Evolutionary conservation across 495 filamentous ascomycete genomes (phyloP), one percentile per base, ranked within the genome.

Genomic region (Hyaloscypha hepaticicola): DNA sequence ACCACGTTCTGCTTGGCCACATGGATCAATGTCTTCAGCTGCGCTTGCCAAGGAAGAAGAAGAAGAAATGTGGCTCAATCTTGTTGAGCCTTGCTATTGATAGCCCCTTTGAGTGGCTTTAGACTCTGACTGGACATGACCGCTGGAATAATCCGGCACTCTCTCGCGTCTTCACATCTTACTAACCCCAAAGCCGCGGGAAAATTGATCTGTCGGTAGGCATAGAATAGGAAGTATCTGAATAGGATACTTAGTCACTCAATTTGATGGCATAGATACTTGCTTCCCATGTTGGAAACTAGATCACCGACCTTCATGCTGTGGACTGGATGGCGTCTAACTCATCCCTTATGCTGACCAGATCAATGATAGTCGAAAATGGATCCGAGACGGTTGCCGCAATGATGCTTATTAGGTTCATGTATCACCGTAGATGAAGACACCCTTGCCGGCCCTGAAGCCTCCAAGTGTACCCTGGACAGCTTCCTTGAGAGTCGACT

Each of bases 401-500:
- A 45, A 45, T 45, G 16, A 45, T 16, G 14, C 5, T 45, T 45
- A 19, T 45, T 16, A 8, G 50, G 22, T 51, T 61, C 45, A 73
- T 50, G 67, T 71, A 59, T 73, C 69, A 16, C 71, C 67, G 70
- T 63, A 99, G 12, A 92, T 83, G 75, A 99, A 94, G 14, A 98
- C 78, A 9, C 93, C 91, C 81, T 99, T 99, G 16, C 93, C 95
- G 68, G 82, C 80, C 64, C 90, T 83, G 72, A 87, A 96, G 0
- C 92, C 93, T 66, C 87, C 80, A 61, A 94, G 75, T n/a, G 92
- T 94, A 11, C 85, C 84, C 68, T 88, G 84, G n/a, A 89, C 85
- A 9, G 88, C 89, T 21, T 85, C 80, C 53, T 82, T 76, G 45
- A 93, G 76, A 55, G 72, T 75, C 3, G 85, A 77, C 38, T 84